These are phyloP conservation scores for Symbiotaphrina buchneri DNA, from an alignment of 495 filamentous ascomycete genomes.

Conservation along the genomic window DNA sequence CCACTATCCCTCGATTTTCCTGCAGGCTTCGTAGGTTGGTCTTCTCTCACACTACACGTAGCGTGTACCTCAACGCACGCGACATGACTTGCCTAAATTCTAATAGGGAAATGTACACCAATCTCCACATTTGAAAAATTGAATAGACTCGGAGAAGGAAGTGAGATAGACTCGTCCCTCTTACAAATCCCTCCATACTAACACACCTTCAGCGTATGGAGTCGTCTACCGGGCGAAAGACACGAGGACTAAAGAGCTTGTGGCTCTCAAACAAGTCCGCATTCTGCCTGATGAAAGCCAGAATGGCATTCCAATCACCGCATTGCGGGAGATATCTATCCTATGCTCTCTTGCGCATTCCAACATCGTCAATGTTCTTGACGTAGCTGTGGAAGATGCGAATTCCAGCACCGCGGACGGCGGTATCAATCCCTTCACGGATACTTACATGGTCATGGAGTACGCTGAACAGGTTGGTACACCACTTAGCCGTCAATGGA, in stretches of 20 bases:
- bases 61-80: not conserved
- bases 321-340: conserved; percentile 21
- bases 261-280: conserved; percentile 21
- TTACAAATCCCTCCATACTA: too few species aligned
- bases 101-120: conserved; percentile 17
- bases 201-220: conserved; percentile 15
- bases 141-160: conserved; percentile 21
- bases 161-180: conserved; percentile 8
- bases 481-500: conserved; percentile 8
- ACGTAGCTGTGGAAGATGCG: conserved; percentile 18
- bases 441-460: conserved; percentile 24
- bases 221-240: conserved; percentile 20
- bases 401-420: not conserved
- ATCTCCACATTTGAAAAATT: conserved; percentile 17
- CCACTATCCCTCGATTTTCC: too few species aligned
- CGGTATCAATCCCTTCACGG: not conserved
- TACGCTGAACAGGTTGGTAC: conserved; percentile 25
- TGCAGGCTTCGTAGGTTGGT: not conserved
- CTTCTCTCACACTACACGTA: not conserved
- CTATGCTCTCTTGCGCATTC: conserved; percentile 17
- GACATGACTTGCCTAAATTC: too few species aligned
- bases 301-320: conserved; percentile 23
- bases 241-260: conserved; percentile 12
- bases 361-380: conserved; percentile 20
- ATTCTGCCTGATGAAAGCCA: conserved; percentile 17